phyloP scores from a whole-genome alignment of 495 filamentous ascomycete genomes.

The Thermochaetoides thermophila region DNA sequence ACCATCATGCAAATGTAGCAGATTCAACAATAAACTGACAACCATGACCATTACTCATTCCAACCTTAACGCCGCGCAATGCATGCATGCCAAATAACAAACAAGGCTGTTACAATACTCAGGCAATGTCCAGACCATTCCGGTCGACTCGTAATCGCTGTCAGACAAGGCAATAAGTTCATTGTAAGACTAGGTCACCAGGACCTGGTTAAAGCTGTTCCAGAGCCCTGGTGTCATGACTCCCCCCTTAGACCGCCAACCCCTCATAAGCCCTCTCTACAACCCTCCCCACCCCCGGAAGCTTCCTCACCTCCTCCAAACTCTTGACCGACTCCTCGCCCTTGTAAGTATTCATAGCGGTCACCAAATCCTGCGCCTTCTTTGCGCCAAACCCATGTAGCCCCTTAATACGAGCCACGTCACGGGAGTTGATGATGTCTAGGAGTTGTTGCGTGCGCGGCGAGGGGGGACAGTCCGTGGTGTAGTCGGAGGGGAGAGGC shows the following conservation, averaged over 20 bases:
- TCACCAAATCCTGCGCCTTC: constrained; percentile 48
- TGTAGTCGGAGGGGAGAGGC: constrained; percentile 12
- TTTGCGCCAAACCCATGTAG: constrained; percentile 59
- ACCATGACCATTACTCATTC: too few species aligned
- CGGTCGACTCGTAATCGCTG: too few species aligned
- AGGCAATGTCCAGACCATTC: too few species aligned
- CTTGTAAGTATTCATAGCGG: constrained; percentile 35
- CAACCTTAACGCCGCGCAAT: too few species aligned
- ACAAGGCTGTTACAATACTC: too few species aligned
- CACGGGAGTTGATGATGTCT: constrained; percentile 72
- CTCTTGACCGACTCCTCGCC: constrained; percentile 22
- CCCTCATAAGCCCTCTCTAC: constrained; percentile 43
- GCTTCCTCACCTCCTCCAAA: constrained; percentile 35
- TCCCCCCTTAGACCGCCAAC: constrained; percentile 8
- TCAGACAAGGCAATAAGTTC: too few species aligned
- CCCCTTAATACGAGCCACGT: constrained; percentile 51
- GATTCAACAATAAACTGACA: too few species aligned
- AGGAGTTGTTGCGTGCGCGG: constrained; percentile 60
- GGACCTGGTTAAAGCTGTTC: too few species aligned
- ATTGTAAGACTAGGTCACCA: too few species aligned
- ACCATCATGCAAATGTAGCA: too few species aligned
- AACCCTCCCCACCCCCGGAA: constrained; percentile 46
- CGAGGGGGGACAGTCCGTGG: constrained; percentile 11
- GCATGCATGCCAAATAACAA: too few species aligned
- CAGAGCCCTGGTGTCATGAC: neutral